Evolutionary conservation across 2,329 filamentous ascomycete genomes (phyloP).

Genomic region (Aspergillus pseudoterreus): DNA sequence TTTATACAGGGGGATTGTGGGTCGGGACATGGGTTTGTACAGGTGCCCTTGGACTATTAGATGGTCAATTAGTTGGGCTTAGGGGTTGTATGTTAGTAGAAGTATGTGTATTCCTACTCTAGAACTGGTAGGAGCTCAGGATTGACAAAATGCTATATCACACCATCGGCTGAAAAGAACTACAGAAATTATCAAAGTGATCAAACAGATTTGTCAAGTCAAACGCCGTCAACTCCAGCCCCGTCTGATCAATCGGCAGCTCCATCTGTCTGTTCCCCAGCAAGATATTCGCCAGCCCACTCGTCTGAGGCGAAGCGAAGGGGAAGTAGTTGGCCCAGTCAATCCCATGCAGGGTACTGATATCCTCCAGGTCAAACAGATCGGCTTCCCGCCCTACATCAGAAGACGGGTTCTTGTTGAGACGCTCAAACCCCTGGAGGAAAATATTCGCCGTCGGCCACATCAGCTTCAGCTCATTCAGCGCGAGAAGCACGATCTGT

Average conservation of each 20-base stretch:
- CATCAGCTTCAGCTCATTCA: slow-evolving; percentile 32
- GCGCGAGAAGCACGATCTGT: slow-evolving; percentile 28
- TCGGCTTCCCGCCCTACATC: slow-evolving; percentile 5
- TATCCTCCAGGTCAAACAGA: slow-evolving; percentile 10
- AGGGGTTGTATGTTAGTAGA: too few species aligned
- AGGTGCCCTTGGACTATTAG: too few species aligned
- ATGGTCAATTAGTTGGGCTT: too few species aligned
- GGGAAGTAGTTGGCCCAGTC: slow-evolving; percentile 36
- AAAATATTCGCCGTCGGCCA: slow-evolving; percentile 38
- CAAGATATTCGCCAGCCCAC: slow-evolving; percentile 11
- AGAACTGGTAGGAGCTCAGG: neutral
- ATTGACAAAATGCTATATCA: neutral
- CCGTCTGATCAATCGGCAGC: neutral
- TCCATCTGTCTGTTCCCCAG: slow-evolving; percentile 4
- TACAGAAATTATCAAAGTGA: neutral
- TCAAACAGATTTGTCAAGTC: slow-evolving; percentile 1
- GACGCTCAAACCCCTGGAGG: slow-evolving; percentile 28
- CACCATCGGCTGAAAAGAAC: neutral
- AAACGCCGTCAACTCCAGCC: slow-evolving; percentile 1
- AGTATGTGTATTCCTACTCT: too few species aligned
- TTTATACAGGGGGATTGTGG: too few species aligned
- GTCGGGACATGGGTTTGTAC: too few species aligned
- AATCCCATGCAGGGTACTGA: slow-evolving; percentile 19
- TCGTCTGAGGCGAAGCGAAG: slow-evolving; percentile 31
- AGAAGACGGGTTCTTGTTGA: slow-evolving; percentile 10